Conservation (phyloP, 129 eudicot genomes). For the Logfia minima region DNA sequence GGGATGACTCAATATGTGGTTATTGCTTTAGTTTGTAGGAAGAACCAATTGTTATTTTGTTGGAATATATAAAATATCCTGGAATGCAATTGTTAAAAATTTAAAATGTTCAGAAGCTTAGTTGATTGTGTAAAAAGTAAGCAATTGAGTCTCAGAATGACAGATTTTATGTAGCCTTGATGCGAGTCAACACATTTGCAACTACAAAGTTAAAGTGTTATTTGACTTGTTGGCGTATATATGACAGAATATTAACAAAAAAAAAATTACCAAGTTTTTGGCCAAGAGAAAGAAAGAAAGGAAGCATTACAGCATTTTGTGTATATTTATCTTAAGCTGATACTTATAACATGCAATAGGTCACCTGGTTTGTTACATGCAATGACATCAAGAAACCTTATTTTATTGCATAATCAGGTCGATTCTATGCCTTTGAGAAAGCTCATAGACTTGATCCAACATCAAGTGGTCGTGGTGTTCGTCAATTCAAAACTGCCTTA, state of each 20-base stretch:
- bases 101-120: too few species aligned
- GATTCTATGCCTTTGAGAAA: conserved; percentile 91
- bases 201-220: background rate
- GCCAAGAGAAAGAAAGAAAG: background rate
- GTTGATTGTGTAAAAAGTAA: background rate
- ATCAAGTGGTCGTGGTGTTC: conserved; percentile 98
- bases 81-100: too few species aligned
- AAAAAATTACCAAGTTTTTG: background rate
- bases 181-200: background rate
- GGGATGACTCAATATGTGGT: background rate
- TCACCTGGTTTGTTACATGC: background rate
- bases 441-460: conserved; percentile 90
- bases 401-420: conserved; percentile 52
- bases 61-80: too few species aligned
- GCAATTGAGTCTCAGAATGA: too few species aligned
- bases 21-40: conserved; percentile 1
- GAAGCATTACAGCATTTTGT: background rate
- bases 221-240: background rate
- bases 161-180: too few species aligned
- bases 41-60: background rate
- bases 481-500: conserved; percentile 89
- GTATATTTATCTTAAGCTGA: background rate
- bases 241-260: background rate
- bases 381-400: background rate
- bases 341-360: background rate